Base-by-base conservation (phyloP, 2,329 filamentous ascomycete genomes). In the Dendrostoma leiphaemia region DNA sequence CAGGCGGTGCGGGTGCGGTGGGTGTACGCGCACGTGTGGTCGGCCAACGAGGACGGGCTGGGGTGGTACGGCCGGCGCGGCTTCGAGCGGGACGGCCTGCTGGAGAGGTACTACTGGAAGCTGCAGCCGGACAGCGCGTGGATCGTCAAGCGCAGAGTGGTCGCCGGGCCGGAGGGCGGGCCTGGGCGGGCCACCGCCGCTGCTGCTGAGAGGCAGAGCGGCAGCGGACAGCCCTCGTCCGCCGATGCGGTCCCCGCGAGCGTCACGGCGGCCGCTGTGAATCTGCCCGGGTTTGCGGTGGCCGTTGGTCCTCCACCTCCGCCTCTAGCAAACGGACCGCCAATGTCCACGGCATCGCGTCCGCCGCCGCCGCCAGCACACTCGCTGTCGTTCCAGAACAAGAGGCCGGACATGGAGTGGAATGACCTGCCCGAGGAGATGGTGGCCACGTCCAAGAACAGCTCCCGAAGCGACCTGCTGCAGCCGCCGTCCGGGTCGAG, bases 1-100 rank as follows among this genome's bases (percentile, higher is more conserved):
- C 15, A 40, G 48, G 21, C 45, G n/a, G n/a, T 56, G 32, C 29
- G 37, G 12, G 49, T 59, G 12, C 32, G 38, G 17, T 53, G 53
- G 53, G 47, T 57, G 31, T 86, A 83, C 60, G 85, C 85, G 4
- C 85, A 88, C 65, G 85, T 88, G 15, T 88, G 85, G 85, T 84
- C 84, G 10, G 77, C 83, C 56, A 87, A 86, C 65, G 75, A 79
- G 2, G 84, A 86, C 19, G 85, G 78, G 0, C 68, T 87, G 57
- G 73, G 73, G 54, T 88, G 85, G 84, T 88, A 88, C 68, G 63
- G 71, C 29, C 73, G 74, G 23, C 75, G 82, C 9, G 82, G 83
- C 3, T 88, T 88, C 65, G 62, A 64, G 54, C 72, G 73, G 48
- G 72, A 77, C 46, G 74, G 73, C 32, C 71, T 75, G n/a, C 65